A percentile compares a stretch with the other conserved stretches of the same genome.
Conservation (phyloP, 345 rosid genomes). For the Carallia pectinifolia region DNA sequence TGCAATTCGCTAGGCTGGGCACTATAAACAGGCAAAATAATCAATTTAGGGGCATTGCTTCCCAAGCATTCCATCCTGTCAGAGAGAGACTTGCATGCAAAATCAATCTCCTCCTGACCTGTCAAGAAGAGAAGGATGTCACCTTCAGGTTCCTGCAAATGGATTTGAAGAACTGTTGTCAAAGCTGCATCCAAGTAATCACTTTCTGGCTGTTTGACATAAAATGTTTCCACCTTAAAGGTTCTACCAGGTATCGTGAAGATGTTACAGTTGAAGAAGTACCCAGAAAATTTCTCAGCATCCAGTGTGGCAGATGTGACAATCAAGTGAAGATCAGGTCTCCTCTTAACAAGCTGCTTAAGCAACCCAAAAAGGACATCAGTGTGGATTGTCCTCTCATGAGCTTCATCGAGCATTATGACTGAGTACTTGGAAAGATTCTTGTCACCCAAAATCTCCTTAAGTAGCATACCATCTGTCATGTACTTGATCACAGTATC, state of each 20-base stretch:
- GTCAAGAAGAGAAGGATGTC: conserved; percentile 79
- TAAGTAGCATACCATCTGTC: conserved; percentile 81
- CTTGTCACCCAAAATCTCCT: conserved; percentile 64
- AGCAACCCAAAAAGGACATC: conserved; percentile 75
- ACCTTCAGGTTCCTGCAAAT: conserved; percentile 88
- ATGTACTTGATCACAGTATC: conserved; percentile 84
- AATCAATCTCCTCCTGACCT: conserved; percentile 86
- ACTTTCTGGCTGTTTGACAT: conserved; percentile 81
- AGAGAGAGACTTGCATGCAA: conserved; percentile 70
- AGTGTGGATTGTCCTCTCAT: conserved; percentile 70
- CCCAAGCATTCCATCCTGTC: conserved; percentile 76
- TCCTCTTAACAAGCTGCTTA: conserved; percentile 60
- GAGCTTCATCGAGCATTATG: conserved; percentile 79
- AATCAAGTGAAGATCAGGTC: conserved; percentile 66
- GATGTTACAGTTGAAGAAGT: conserved; percentile 74
- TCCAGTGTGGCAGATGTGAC: conserved; percentile 85
- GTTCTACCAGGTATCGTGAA: conserved; percentile 87
- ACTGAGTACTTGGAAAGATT: conserved; percentile 62
- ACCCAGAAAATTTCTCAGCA: conserved; percentile 79
- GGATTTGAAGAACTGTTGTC: conserved; percentile 72
- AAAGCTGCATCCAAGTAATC: conserved; percentile 80
- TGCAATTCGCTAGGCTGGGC: conserved; percentile 91
- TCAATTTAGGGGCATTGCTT: conserved; percentile 68
- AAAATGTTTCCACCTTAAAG: conserved; percentile 73
- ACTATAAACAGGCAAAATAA: conserved; percentile 78